Conservation (phyloP, 768 basidiomycete genomes). For the Vishniacozyma victoriae region DNA sequence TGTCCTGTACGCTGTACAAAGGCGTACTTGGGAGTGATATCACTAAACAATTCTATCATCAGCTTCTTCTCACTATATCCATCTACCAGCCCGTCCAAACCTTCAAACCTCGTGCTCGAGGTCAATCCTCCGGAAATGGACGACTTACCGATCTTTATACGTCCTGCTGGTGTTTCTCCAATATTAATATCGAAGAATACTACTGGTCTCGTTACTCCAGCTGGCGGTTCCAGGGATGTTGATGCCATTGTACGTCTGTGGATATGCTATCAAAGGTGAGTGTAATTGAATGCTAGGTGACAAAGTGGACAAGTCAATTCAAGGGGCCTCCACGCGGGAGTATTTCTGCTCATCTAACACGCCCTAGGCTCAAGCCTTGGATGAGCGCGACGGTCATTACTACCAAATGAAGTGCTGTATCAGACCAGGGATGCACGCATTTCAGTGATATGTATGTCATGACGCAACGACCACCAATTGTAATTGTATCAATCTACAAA, state of each 20-base stretch:
- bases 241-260: constrained; percentile 27
- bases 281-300: background rate
- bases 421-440: too few species aligned
- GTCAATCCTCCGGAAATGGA: background rate
- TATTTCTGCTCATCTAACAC: too few species aligned
- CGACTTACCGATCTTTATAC: constrained; percentile 74
- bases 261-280: too few species aligned
- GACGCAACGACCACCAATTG: too few species aligned
- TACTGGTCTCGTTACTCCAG: constrained; percentile 59
- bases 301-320: background rate
- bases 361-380: too few species aligned
- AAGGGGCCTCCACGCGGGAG: too few species aligned
- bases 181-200: constrained; percentile 98
- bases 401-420: too few species aligned
- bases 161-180: constrained; percentile 89
- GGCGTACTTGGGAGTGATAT: constrained; percentile 85
- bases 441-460: background rate
- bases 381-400: too few species aligned
- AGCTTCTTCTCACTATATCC: background rate
- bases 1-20: background rate
- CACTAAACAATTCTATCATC: constrained; percentile 68
- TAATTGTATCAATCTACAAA: too few species aligned
- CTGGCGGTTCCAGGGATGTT: constrained; percentile 32
- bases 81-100: background rate
- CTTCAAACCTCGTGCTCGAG: background rate